Conservation (phyloP, 441 rosid species). For the Corymbia calophylla region DNA sequence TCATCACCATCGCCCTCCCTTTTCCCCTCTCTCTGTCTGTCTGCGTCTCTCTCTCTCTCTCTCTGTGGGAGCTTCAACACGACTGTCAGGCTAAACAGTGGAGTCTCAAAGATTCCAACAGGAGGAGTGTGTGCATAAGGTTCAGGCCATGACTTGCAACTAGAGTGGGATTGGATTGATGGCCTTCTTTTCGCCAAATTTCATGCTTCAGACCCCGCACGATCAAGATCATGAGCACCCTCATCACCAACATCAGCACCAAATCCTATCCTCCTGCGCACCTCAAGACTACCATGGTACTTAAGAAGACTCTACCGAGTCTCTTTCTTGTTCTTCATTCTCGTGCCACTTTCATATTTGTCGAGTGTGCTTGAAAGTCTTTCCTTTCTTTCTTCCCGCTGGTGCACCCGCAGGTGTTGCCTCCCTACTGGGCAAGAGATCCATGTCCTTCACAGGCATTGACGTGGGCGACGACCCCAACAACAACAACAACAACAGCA, state of each 20-base stretch:
- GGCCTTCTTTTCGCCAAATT: constrained; percentile 81
- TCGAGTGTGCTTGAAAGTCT: background rate
- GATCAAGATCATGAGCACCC: constrained; percentile 61
- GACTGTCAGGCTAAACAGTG: background rate
- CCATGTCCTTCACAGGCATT: constrained; percentile 48
- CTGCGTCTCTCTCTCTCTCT: constrained; percentile 1
- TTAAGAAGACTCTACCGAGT: background rate
- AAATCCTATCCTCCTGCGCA: constrained; percentile 59
- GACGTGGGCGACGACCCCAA: constrained; percentile 23
- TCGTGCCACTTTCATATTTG: background rate
- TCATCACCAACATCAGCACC: constrained; percentile 41
- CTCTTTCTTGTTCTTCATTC: background rate
- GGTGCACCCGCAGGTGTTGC: constrained; percentile 41
- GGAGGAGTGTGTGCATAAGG: constrained; percentile 10
- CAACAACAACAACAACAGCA: background rate
- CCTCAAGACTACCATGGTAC: constrained; percentile 82
- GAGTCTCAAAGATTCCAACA: background rate
- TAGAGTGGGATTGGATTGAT: constrained; percentile 28
- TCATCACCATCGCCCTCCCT: background rate
- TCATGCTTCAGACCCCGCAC: constrained; percentile 73
- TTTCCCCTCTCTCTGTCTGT: background rate
- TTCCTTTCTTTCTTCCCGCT: background rate
- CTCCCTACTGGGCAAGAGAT: constrained; percentile 71
- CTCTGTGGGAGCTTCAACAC: background rate
- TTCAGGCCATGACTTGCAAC: constrained; percentile 45